Conservation (phyloP, 176 grass and related monocot species). For the Phragmites australis region DNA sequence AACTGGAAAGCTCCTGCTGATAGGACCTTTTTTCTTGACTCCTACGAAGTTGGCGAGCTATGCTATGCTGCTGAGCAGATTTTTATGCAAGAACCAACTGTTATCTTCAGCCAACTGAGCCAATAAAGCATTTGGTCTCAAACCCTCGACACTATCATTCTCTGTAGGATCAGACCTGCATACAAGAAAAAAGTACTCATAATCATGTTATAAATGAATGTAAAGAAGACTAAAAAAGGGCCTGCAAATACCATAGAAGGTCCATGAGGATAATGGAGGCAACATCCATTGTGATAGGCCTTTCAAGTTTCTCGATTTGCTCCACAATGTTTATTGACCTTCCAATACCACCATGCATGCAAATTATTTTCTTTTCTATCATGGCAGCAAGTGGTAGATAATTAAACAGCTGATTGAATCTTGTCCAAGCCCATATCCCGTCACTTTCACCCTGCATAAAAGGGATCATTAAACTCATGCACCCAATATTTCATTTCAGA, state of each 20-base stretch:
- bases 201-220: background rate
- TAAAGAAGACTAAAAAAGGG: background rate
- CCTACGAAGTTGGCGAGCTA: conserved; percentile 93
- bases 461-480: background rate
- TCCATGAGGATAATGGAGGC: conserved; percentile 98
- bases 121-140: conserved; percentile 97
- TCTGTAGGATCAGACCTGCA: conserved; percentile 99
- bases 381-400: conserved; percentile 94
- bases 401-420: conserved; percentile 98
- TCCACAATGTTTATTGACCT: conserved; percentile 90
- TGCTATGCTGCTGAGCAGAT: conserved; percentile 97
- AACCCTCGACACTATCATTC: conserved; percentile 96
- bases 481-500: conserved; percentile 22
- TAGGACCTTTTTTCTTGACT: conserved; percentile 93
- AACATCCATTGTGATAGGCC: conserved; percentile 99
- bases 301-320: conserved; percentile 98
- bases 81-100: conserved; percentile 96
- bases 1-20: conserved; percentile 85
- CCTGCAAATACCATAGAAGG: conserved; percentile 74
- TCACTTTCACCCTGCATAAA: conserved; percentile 91
- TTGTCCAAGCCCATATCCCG: conserved; percentile 96
- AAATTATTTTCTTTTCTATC: conserved; percentile 99
- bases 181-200: conserved; percentile 21
- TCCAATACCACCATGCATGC: conserved; percentile 99
- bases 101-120: too few relatives aligned